A percentile compares a stretch with the other conserved stretches of the same genome.
phyloP scores from a whole-genome alignment of 106 monocot species.

The Posidonia australis region DNA sequence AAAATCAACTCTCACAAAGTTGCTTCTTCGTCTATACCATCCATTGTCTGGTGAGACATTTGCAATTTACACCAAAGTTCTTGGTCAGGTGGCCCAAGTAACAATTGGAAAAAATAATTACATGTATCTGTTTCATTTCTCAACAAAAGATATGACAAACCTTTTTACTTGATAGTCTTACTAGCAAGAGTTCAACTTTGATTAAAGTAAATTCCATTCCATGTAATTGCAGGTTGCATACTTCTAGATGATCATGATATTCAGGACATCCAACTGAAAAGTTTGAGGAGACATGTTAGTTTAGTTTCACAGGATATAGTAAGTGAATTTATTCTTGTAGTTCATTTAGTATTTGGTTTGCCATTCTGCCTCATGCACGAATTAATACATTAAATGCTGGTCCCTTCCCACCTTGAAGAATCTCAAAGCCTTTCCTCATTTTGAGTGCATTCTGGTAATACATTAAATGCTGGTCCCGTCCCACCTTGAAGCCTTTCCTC shows the following conservation, averaged over 20 bases:
- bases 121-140: too few relatives aligned
- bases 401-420: not conserved
- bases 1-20: slow-evolving; percentile 64
- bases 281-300: slow-evolving; percentile 54
- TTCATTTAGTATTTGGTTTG: not conserved
- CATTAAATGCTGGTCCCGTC: too few relatives aligned
- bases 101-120: too few relatives aligned
- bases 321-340: slow-evolving; percentile 17
- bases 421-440: not conserved
- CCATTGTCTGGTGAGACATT: slow-evolving; percentile 51
- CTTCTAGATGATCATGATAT: slow-evolving; percentile 65
- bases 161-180: too few relatives aligned
- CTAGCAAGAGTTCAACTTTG: too few relatives aligned
- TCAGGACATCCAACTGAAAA: slow-evolving; percentile 34
- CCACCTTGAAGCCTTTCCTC: too few relatives aligned
- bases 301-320: slow-evolving; percentile 76
- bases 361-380: not conserved
- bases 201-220: not conserved
- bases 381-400: not conserved
- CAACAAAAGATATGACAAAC: too few relatives aligned
- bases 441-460: too few relatives aligned
- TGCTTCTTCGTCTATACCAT: slow-evolving; percentile 73
- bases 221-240: slow-evolving; percentile 38
- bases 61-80: too few relatives aligned
- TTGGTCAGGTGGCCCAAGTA: too few relatives aligned